These are phyloP conservation scores for Capsaspora owczarzaki DNA, from an alignment of 78 protist species.

Conservation along the genomic window DNA sequence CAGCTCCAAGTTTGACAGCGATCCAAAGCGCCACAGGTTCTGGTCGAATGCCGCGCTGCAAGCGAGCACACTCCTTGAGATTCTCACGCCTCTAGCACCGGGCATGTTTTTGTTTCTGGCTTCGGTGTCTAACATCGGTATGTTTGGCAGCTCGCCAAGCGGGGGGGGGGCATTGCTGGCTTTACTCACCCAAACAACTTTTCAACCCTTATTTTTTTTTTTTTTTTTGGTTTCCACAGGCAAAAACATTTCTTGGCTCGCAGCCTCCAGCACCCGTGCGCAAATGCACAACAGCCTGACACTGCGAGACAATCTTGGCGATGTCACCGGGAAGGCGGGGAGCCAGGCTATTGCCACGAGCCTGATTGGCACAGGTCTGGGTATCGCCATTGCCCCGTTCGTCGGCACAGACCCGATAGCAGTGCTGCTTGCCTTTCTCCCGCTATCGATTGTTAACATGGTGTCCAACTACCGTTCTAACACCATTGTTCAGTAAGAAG, in stretches of 20 bases:
- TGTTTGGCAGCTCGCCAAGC: no score
- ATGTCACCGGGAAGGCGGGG: constrained; percentile 37
- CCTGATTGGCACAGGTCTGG: constrained; percentile 11
- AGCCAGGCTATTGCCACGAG: constrained; percentile 31
- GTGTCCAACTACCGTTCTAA: neutral
- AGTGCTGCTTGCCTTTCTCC: neutral
- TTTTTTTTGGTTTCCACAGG: constrained; percentile 17
- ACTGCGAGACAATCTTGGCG: constrained; percentile 34
- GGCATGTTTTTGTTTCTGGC: constrained; percentile 33
- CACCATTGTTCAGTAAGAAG: neutral
- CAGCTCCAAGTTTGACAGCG: constrained; percentile 27
- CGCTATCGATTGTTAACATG: neutral
- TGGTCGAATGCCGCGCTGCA: neutral
- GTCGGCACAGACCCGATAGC: neutral
- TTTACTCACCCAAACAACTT: neutral
- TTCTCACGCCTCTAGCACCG: constrained; percentile 25
- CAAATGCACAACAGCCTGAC: constrained; percentile 25
- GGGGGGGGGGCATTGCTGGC: no score
- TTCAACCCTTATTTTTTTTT: constrained; percentile 7
- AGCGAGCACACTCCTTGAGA: constrained; percentile 20
- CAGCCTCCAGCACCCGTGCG: constrained; percentile 33
- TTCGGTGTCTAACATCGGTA: constrained; percentile 16
- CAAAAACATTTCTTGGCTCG: constrained; percentile 30
- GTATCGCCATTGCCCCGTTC: neutral
- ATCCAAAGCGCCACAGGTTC: constrained; percentile 38